A percentile compares a stretch with the other conserved stretches of the same genome.
These are phyloP conservation scores for Thuidium tamariscinum DNA, from an alignment of 225 moss, liverwort and hornwort genomes.

Conservation along the genomic window DNA sequence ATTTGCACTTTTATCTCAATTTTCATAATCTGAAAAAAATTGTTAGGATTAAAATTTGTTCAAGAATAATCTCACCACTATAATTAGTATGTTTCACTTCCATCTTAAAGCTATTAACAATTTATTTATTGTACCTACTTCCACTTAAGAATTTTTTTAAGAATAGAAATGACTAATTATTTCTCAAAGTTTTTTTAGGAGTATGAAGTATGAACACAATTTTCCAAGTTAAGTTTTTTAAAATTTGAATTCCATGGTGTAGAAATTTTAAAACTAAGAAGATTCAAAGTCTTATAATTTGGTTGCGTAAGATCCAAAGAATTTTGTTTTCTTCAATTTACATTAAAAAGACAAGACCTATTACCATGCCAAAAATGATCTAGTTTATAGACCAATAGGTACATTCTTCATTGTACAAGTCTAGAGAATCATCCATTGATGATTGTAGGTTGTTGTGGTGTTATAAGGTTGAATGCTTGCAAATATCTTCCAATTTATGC, in stretches of 20 bases:
- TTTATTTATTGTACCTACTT: not conserved
- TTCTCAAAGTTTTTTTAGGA: not conserved
- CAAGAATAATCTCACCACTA: not conserved
- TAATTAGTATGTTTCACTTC: not conserved
- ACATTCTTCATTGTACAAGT: not conserved
- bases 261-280: not conserved
- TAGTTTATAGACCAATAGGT: not conserved
- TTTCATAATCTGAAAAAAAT: too few relatives aligned
- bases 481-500: not conserved
- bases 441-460: fast-evolving
- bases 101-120: not conserved
- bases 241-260: not conserved
- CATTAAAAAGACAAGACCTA: not conserved
- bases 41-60: too few relatives aligned
- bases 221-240: not conserved
- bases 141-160: not conserved
- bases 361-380: not conserved
- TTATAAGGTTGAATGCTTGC: fast-evolving
- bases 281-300: not conserved
- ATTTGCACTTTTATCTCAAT: too few relatives aligned
- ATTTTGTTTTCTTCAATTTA: not conserved
- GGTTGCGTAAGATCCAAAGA: not conserved
- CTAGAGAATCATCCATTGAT: fast-evolving
- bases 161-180: not conserved
- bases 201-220: fast-evolving